Percentiles rank a stretch among this genome's conserved stretches.
These are phyloP conservation scores for Ciborinia camelliae DNA, from an alignment of 2,329 filamentous ascomycete genomes.

Conservation along the genomic window DNA sequence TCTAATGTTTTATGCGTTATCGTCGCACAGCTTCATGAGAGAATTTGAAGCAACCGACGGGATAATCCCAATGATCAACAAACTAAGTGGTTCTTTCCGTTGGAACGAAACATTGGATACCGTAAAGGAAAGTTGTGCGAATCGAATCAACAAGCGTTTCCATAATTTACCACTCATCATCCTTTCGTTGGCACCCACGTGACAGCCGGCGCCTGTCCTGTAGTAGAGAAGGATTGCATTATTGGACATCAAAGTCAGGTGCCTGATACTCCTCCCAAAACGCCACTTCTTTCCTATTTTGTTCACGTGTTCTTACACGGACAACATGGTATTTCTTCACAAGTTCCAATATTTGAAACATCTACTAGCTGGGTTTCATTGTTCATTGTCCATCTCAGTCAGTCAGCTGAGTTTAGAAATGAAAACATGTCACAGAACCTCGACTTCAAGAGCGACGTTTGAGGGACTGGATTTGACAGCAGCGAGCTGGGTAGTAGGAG, in stretches of 20 bases:
- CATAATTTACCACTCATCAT: constrained; percentile 1
- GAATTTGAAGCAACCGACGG: neutral
- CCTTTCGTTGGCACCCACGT: too few relatives aligned
- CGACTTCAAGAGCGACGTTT: neutral
- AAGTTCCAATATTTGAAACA: constrained; percentile 4
- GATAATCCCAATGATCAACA: neutral
- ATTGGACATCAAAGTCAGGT: constrained; percentile 6
- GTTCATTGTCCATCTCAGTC: constrained; percentile 5
- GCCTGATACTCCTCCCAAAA: neutral
- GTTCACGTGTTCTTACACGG: neutral
- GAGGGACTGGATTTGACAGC: neutral
- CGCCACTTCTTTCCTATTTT: neutral
- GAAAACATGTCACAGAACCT: neutral
- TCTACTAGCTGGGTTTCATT: neutral
- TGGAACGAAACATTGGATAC: neutral
- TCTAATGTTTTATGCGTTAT: constrained; percentile 9
- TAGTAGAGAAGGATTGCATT: constrained; percentile 10
- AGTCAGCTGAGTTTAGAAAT: neutral
- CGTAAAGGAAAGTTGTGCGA: neutral
- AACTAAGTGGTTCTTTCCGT: constrained; percentile 4
- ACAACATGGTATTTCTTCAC: neutral
- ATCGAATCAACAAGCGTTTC: neutral
- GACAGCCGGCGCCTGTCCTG: too few relatives aligned
- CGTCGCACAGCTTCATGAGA: neutral
- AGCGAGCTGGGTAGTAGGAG: neutral